Evolutionary conservation across 345 rosid species (phyloP).

Genomic region (Clarkia xantiana): DNA sequence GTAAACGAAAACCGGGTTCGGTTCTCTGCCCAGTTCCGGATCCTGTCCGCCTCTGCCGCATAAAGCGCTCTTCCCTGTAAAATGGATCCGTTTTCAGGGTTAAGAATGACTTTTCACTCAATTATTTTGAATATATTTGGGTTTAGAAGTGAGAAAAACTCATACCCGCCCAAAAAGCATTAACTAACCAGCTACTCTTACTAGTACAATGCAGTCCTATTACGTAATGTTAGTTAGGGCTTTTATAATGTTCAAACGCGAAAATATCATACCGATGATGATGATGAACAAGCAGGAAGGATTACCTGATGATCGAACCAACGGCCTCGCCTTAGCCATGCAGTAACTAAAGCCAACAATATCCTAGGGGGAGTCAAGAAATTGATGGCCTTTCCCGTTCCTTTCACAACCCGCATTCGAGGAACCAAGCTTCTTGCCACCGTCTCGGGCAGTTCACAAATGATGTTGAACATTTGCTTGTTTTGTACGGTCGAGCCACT

Average conservation of each 20-base stretch:
- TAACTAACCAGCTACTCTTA: too few species aligned
- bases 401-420: slow-evolving; percentile 75
- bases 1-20: slow-evolving; percentile 69
- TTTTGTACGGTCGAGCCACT: slow-evolving; percentile 75
- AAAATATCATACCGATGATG: too few species aligned
- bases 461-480: slow-evolving; percentile 83
- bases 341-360: slow-evolving; percentile 75
- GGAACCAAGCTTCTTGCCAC: slow-evolving; percentile 91
- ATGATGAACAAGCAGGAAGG: too few species aligned
- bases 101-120: too few species aligned
- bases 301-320: slow-evolving; percentile 95
- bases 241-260: too few species aligned
- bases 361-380: slow-evolving; percentile 91
- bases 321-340: slow-evolving; percentile 82
- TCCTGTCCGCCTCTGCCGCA: slow-evolving; percentile 79
- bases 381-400: slow-evolving; percentile 60
- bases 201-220: too few species aligned
- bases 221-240: too few species aligned
- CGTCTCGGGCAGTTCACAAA: slow-evolving; percentile 91
- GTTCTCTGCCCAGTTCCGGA: slow-evolving; percentile 87
- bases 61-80: slow-evolving; percentile 79
- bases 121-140: too few species aligned
- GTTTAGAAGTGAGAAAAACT: not conserved
- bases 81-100: too few species aligned
- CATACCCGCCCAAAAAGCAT: too few species aligned